Evolutionary conservation across 805 yeast species (phyloP).

Genomic region (Allodekkera sacchari): DNA sequence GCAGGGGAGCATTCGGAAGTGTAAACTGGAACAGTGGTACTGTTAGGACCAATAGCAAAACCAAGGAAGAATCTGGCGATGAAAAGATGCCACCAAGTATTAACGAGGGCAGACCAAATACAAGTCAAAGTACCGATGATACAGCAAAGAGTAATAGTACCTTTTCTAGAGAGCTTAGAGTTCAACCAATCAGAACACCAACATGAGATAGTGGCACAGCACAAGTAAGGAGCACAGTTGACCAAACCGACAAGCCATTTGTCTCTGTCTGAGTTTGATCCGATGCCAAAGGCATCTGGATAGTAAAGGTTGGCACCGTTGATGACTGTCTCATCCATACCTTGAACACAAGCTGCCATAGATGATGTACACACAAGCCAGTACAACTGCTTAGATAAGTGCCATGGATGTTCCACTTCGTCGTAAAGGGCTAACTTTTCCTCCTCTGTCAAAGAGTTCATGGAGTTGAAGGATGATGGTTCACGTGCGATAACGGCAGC

Average conservation of each 20-base stretch:
- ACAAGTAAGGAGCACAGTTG: conserved; percentile 64
- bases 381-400: conserved; percentile 36
- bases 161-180: conserved; percentile 50
- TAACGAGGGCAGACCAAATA: conserved; percentile 59
- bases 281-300: conserved; percentile 47
- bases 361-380: conserved; percentile 59
- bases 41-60: conserved; percentile 62
- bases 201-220: conserved; percentile 52
- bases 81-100: conserved; percentile 61
- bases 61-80: conserved; percentile 61
- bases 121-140: conserved; percentile 50
- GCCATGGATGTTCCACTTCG: conserved; percentile 41
- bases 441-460: conserved; percentile 45
- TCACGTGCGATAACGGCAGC: conserved; percentile 63
- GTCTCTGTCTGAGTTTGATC: conserved; percentile 34
- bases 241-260: conserved; percentile 55
- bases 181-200: conserved; percentile 59
- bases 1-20: conserved; percentile 61
- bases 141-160: conserved; percentile 61
- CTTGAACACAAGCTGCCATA: conserved; percentile 72
- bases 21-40: conserved; percentile 72
- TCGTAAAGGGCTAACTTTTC: conserved; percentile 43
- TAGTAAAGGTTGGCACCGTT: conserved; percentile 65
- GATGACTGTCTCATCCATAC: conserved; percentile 72
- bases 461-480: conserved; percentile 49